Evolutionary conservation across 306 rosid species (phyloP).

Genomic region (Inga oerstediana): DNA sequence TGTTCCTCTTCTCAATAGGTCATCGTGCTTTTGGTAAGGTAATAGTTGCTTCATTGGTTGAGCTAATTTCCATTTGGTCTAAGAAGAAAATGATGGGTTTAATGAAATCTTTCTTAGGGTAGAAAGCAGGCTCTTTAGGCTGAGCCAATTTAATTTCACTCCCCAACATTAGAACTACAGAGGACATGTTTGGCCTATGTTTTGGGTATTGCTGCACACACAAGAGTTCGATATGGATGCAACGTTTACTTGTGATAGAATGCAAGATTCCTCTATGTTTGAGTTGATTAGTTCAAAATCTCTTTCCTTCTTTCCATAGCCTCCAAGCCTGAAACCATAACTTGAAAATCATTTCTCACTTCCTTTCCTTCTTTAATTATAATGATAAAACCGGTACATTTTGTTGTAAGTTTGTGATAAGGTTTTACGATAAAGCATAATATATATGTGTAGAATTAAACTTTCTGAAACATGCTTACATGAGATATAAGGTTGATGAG

Average conservation of each 20-base stretch:
- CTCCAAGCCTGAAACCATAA: conserved; percentile 54
- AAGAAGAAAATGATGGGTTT: neutral
- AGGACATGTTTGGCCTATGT: conserved; percentile 43
- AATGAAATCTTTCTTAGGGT: neutral
- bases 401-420: neutral
- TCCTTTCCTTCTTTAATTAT: neutral
- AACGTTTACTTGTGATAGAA: conserved; percentile 39
- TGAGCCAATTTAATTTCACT: conserved; percentile 38
- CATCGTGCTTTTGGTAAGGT: conserved; percentile 33
- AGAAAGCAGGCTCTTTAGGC: conserved; percentile 61
- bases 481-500: conserved; percentile 48
- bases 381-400: neutral
- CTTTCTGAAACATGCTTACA: conserved; percentile 38
- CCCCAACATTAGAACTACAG: conserved; percentile 47
- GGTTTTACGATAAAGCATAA: neutral
- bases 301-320: conserved; percentile 47
- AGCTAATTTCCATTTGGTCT: conserved; percentile 26
- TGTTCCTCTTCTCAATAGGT: neutral
- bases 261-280: conserved; percentile 28
- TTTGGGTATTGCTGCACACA: conserved; percentile 53
- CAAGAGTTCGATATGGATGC: conserved; percentile 54
- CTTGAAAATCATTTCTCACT: neutral
- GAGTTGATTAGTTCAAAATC: conserved; percentile 47
- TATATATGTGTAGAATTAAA: neutral
- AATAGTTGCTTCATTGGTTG: conserved; percentile 25